Conservation (phyloP, 2,329 filamentous ascomycete species). For the Penicillium sp. region DNA sequence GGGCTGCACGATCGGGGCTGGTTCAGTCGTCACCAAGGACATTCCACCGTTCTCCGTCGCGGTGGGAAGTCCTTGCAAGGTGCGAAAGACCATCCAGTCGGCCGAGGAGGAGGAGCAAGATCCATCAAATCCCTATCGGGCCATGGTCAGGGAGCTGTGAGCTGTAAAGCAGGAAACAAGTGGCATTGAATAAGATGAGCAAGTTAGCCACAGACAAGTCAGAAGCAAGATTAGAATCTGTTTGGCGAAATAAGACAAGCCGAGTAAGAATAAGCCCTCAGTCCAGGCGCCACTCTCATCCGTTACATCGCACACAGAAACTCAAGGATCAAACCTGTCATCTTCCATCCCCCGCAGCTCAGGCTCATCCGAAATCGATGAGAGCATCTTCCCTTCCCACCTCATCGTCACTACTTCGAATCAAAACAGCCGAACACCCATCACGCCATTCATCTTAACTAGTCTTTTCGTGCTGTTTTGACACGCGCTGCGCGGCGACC, state of each 20-base stretch:
- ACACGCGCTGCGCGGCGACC: constrained; percentile 84
- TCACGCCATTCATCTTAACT: not conserved
- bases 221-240: too few relatives aligned
- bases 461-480: constrained; percentile 81
- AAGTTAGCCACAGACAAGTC: too few relatives aligned
- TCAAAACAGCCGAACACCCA: too few relatives aligned
- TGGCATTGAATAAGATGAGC: too few relatives aligned
- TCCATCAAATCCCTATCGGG: constrained; percentile 23
- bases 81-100: constrained; percentile 19
- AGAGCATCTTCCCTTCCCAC: too few relatives aligned
- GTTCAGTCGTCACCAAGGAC: constrained; percentile 34
- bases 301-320: too few relatives aligned
- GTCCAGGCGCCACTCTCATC: too few relatives aligned
- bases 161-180: not conserved
- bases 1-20: constrained; percentile 36
- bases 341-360: too few relatives aligned
- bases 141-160: constrained; percentile 7
- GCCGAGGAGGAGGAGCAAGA: constrained; percentile 24
- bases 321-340: too few relatives aligned
- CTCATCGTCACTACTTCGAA: not conserved
- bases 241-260: too few relatives aligned
- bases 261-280: too few relatives aligned
- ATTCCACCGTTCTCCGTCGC: constrained; percentile 33
- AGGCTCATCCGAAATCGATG: too few relatives aligned
- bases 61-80: constrained; percentile 23